These are phyloP conservation scores for Colletotrichum lentis DNA, from an alignment of 2,329 filamentous ascomycete species.

Conservation along the genomic window DNA sequence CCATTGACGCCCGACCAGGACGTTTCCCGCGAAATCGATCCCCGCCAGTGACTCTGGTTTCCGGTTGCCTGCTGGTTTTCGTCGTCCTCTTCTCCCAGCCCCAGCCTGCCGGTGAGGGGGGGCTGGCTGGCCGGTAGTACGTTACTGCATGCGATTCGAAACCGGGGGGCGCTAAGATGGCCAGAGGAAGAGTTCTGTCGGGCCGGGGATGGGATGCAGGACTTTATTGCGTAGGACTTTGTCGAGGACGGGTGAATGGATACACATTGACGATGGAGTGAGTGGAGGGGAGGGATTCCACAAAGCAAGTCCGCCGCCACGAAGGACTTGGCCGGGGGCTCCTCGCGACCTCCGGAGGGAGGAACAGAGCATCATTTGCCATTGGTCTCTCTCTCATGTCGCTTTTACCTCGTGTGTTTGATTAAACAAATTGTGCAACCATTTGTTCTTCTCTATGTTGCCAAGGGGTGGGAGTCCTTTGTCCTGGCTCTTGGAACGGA, in stretches of 20 bases:
- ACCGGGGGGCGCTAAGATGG: constrained; percentile 1
- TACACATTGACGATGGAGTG: constrained; percentile 7
- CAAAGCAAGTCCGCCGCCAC: constrained; percentile 18
- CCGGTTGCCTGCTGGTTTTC: not conserved
- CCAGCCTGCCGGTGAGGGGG: not conserved
- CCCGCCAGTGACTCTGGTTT: not conserved
- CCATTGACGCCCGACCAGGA: not conserved
- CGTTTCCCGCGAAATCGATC: not conserved
- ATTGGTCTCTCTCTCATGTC: not conserved
- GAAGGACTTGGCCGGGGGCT: not conserved
- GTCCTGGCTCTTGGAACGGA: constrained; percentile 1
- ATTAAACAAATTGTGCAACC: not conserved
- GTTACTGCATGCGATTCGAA: constrained; percentile 4
- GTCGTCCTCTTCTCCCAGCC: not conserved
- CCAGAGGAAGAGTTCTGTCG: not conserved
- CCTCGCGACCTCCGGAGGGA: too few relatives aligned
- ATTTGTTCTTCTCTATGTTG: not conserved
- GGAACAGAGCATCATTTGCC: not conserved
- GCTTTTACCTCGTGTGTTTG: not conserved
- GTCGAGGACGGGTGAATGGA: not conserved
- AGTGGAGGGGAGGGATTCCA: constrained; percentile 1
- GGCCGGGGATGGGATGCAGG: constrained; percentile 19
- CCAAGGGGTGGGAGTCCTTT: constrained; percentile 10
- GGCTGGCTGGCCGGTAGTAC: too few relatives aligned
- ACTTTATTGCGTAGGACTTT: constrained; percentile 36